Percentiles rank a stretch among this genome's conserved stretches.
Evolutionary conservation across 441 rosid genomes (phyloP).

Genomic region (Erodium chrysanthum): DNA sequence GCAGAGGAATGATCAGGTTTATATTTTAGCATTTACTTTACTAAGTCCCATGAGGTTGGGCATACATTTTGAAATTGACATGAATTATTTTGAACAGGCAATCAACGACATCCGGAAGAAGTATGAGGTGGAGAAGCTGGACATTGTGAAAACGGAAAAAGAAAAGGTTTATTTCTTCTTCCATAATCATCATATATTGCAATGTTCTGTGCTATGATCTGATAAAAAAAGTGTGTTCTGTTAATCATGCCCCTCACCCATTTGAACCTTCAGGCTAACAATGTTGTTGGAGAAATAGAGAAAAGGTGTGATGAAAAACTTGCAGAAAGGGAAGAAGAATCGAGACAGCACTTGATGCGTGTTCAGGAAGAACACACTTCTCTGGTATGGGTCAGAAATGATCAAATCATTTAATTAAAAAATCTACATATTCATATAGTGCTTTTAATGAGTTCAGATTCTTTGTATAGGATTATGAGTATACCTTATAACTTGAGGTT

Average conservation of each 20-base stretch:
- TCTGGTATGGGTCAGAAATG: slow-evolving; percentile 34
- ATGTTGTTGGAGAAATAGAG: slow-evolving; percentile 36
- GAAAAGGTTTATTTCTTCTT: slow-evolving; percentile 41
- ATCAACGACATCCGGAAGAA: slow-evolving; percentile 73
- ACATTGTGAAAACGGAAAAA: slow-evolving; percentile 47
- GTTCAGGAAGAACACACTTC: slow-evolving; percentile 60
- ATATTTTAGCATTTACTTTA: slow-evolving; percentile 17
- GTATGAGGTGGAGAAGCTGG: slow-evolving; percentile 66
- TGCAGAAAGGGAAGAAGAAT: slow-evolving; percentile 48
- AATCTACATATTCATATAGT: not conserved
- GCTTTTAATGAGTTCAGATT: not conserved
- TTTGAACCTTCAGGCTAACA: slow-evolving; percentile 43
- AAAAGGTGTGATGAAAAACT: slow-evolving; percentile 41
- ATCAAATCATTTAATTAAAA: not conserved
- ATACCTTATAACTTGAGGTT: not conserved
- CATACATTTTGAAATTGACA: slow-evolving; percentile 9
- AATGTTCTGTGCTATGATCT: not conserved
- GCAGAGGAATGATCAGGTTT: slow-evolving; percentile 80
- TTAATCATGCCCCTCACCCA: slow-evolving; percentile 17
- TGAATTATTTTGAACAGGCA: slow-evolving; percentile 37
- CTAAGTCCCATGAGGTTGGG: slow-evolving; percentile 11
- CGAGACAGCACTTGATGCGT: slow-evolving; percentile 34
- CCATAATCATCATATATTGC: slow-evolving; percentile 9
- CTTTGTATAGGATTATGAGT: not conserved
- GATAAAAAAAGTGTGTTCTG: not conserved